Evolutionary conservation across 805 yeast genomes (phyloP), one percentile per base, ranked within the genome.

Genomic region (Zygoascus flipseniorum): DNA sequence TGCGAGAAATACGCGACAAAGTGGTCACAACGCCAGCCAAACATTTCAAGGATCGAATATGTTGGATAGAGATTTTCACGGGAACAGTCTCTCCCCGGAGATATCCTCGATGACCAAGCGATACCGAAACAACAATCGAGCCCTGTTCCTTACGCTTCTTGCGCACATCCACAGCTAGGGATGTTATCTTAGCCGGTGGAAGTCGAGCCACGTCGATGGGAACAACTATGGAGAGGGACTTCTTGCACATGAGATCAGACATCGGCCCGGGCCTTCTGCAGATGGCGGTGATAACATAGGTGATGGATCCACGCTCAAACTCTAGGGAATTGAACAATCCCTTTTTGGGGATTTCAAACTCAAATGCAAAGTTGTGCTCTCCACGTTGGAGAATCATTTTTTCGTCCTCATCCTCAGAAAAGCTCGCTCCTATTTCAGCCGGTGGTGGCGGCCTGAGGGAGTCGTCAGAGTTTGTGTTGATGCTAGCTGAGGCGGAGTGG

Each of bases 311-410:
- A 61, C 82, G 81, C 60, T 90, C 96, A 61, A 89, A 89, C 58
- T 82, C 83, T 26, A 89, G 77, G 50, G 89, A 81, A 20, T 93
- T 85, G 66, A 75, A 83, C 2, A 87, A 76, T 58, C 85, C 78
- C 58, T 79, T 81, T 59, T 76, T 77, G 0, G 97, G 96, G n/a
- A 89, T 74, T 60, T 80, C 83, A 44, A 89, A 86, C 48, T 85
- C 79, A 64, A 89, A 90, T 19, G 96, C 96, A 65, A 90, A 89
- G 37, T 87, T 71, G 68, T 89, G 97, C 63, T 86, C 92, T 43
- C 97, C 97, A 62, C 61, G 47, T 9, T 48, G 39, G 31, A 47
- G 44, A 3, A 16, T 19, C 5, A 11, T 31, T 16, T n/a, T 10
- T 10, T 14, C 32, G 9, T 42, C 44, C 9, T 42, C 44, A 18